A percentile compares a stretch with the other conserved stretches of the same genome.
Evolutionary conservation across 2,329 filamentous ascomycete species (phyloP).

Genomic region (Fusarium proliferatum): DNA sequence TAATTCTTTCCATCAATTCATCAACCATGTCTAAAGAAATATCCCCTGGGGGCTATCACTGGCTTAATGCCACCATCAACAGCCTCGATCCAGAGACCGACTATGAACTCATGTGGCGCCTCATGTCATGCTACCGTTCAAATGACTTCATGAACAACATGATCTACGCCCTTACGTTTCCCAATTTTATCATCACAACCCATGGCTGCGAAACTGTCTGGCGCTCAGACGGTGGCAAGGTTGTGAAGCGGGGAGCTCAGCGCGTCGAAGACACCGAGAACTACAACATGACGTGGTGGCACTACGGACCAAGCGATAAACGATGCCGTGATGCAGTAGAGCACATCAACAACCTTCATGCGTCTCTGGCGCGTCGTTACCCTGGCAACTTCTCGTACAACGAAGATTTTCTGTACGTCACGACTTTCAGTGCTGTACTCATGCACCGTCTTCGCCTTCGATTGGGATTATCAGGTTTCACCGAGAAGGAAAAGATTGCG

Average conservation of each 20-base stretch:
- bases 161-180: background rate
- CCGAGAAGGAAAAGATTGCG: background rate
- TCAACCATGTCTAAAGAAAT: background rate
- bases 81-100: background rate
- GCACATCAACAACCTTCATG: background rate
- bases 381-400: background rate
- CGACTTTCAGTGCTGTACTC: background rate
- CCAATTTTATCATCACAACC: background rate
- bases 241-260: background rate
- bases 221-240: conserved; percentile 8
- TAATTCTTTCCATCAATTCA: background rate
- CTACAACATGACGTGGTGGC: conserved; percentile 14
- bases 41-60: background rate
- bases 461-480: background rate
- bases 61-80: background rate
- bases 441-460: background rate
- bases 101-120: conserved; percentile 9
- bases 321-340: background rate
- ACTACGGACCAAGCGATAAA: background rate
- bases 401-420: background rate
- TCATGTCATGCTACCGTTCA: background rate
- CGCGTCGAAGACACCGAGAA: conserved; percentile 4
- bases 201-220: background rate
- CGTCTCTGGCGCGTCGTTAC: background rate
- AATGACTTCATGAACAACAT: conserved; percentile 5